Evolutionary conservation across 495 filamentous ascomycete species (phyloP), one percentile per base, ranked within the genome.

Genomic region (Recurvomyces mirabilis): DNA sequence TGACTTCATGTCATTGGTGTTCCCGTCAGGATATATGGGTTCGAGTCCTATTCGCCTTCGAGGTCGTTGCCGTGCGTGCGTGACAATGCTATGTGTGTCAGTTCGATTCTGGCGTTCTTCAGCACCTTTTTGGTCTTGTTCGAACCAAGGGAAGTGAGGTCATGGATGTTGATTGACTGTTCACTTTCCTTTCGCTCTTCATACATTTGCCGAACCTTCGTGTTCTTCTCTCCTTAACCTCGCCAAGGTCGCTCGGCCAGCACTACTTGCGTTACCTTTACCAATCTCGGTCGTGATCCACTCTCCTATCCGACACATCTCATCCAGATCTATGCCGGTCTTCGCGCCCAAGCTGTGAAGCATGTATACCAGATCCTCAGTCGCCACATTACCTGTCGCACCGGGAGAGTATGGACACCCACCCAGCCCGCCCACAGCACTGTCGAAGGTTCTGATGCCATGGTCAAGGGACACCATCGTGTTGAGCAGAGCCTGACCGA

Each of bases 371-470:
- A 96, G 65, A 60, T 99, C 87, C 60, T 99, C 91, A 1, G 88
- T 95, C 10, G 85, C 77, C 33, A 96, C 82, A 62, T 99, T 99
- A 0, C 91, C 91, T 12, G 91, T 94, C 11, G 91, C 91, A 0
- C 91, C 91, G 37, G 87, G 88, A 40, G 80, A 84, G 54, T 85
- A 96, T 13, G 91, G 91, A 61, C 91, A 99, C 0, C 93, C 93
- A 21, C 91, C 91, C 7, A 99, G 68, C 0, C 93, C 93, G 1
- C 78, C 88, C 10, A 96, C 87, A 40, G 82, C 84, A 46, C 77
- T 78, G 59, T 99, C 91, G 63, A 96, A 96, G 1, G 78, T 82
- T 31, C 91, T 63, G 42, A 99, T 80, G 0, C 91, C 91, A 43
- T 85, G 79, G 62, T 95, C 88, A 7, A 96, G 66, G 17, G 81